Conservation (phyloP, 139 green algal species). For the Tetraselmis striata region DNA sequence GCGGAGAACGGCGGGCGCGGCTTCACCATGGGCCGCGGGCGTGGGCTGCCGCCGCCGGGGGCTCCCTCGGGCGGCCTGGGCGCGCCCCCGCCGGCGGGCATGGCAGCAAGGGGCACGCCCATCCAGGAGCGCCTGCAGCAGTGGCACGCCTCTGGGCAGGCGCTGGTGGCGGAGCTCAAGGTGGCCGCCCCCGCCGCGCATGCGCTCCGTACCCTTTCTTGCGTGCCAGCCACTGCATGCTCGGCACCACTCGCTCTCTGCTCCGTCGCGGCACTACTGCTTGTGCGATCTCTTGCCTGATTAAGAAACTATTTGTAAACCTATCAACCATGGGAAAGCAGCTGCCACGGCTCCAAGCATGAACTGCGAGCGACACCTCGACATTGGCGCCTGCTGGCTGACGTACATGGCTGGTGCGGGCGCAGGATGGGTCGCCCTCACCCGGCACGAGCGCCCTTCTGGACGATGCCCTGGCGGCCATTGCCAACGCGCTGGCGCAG, state of each 20-base stretch:
- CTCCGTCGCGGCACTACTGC: not conserved
- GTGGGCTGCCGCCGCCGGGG: not conserved
- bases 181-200: not conserved
- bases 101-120: not conserved
- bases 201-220: not conserved
- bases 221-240: not conserved
- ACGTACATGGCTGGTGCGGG: not conserved
- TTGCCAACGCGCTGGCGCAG: conserved; percentile 7
- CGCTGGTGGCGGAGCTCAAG: not conserved
- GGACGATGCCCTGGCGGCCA: not conserved
- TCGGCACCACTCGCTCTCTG: not conserved
- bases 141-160: not conserved
- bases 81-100: not conserved
- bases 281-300: too few relatives aligned
- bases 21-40: conserved; percentile 24
- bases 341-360: too few relatives aligned
- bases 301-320: too few relatives aligned
- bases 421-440: not conserved
- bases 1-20: conserved; percentile 8
- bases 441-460: not conserved
- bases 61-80: not conserved
- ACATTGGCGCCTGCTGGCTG: too few relatives aligned
- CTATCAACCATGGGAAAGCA: too few relatives aligned
- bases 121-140: conserved; percentile 1
- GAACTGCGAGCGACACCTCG: too few relatives aligned